Base-by-base conservation (phyloP, 1,139 yeast species). In the Schwanniomyces etchellsii region DNA sequence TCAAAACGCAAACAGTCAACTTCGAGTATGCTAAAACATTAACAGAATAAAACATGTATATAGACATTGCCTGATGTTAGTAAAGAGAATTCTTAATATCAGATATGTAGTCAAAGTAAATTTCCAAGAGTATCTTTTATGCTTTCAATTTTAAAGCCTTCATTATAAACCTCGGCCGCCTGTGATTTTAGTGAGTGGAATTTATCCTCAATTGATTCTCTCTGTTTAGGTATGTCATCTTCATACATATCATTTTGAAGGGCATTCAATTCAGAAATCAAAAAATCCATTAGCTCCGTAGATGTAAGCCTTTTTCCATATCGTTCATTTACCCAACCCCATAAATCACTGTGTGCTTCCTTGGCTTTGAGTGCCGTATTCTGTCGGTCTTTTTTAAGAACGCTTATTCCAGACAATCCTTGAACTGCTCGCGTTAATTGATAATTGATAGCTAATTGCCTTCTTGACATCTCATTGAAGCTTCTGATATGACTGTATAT, bases 11-110 rank as follows among this genome's bases (percentile, higher is more conserved):
- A 49, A 50, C 31, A 49, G 50, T 3, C 56, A 48, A 20, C 48
- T 62, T 31, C 39, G 62, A 30, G 50, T 59, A 14, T 60, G 66
- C 40, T 59, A 29, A 32, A 16, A 5, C n/a, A n/a, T n/a, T n/a
- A n/a, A n/a, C 5, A 6, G n/a, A n/a, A n/a, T n/a, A n/a, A n/a
- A n/a, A n/a, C 24, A 11, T 24, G 27, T 7, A 24, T 24, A 24
- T 24, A n/a, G 15, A 16, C 15, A n/a, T n/a, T 7, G 11, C 10
- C n/a, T n/a, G n/a, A n/a, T n/a, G n/a, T n/a, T n/a, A n/a, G n/a
- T n/a, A n/a, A n/a, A n/a, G 15, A 16, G n/a, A 30, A 21, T 14
- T 17, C 16, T 22, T 13, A 14, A 26, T 13, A 14, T 16, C 12
- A 7, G 26, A 7, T 28, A 26, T 28, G 23, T n/a, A n/a, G n/a